Evolutionary conservation across 1,284 basidiomycete species (phyloP), one percentile per base, ranked within the genome.

Genomic region (Rhodotorula sp.): DNA sequence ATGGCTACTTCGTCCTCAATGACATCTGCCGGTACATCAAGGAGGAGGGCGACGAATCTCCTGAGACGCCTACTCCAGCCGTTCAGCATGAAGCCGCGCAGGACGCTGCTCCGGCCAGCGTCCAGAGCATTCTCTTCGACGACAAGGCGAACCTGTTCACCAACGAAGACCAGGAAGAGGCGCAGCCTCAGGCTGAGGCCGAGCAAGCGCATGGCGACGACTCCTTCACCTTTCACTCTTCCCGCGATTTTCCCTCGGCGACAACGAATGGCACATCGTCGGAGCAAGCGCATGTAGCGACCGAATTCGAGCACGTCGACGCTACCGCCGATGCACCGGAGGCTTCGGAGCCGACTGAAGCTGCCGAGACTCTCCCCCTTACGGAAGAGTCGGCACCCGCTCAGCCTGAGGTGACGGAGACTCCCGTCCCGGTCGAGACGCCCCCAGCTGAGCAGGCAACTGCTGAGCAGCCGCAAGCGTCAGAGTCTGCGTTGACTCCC

Each of bases 1-100:
- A 95, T 78, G 96, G 96, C 58, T 99, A 98, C 85, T 99, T 94
- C 81, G 96, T 99, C 71, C 88, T 99, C 81, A 99, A 99, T 83
- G 96, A 99, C 83, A 98, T 99, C 83, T 99, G 99, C 89, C 90
- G 95, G 73, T 98, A 95, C 85, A 84, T 99, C 75, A 72, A 98
- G 82, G 94, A 97, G 78, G 84, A 87, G 50, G 89, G 92, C 71
- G 90, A 91, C 59, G 76, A 76, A 6, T 70, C 31, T 47, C 46
- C 69, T 72, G 37, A 76, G 20, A 58, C 66, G 15, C 54, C 76
- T 56, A 61, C 76, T 18, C 46, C 61, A 22, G 28, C 58, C 22
- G 51, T 37, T 2, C 28, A n/a, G 40, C n/a, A 55, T 10, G 48
- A 44, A 31, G 30, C 54, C 9, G 31, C 28, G 26, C 11, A 57